Evolutionary conservation across 306 rosid species (phyloP).

Genomic region (Fragaria nilgerrensis): DNA sequence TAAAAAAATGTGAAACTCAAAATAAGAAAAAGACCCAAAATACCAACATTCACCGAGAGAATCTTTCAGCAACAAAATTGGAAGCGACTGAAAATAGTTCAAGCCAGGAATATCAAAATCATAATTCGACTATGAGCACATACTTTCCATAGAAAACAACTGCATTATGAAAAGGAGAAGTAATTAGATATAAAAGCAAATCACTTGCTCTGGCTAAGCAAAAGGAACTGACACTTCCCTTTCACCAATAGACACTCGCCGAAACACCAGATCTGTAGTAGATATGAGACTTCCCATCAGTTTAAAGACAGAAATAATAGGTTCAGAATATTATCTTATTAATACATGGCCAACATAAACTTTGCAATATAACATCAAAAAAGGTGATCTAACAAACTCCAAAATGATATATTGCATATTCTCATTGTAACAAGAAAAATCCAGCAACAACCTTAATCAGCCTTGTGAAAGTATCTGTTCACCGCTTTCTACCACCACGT

Average conservation of each 20-base stretch:
- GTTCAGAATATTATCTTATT: slow-evolving; percentile 23
- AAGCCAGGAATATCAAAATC: slow-evolving; percentile 25
- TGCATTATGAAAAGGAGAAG: slow-evolving; percentile 18
- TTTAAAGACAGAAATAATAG: slow-evolving; percentile 23
- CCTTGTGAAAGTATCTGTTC: slow-evolving; percentile 29
- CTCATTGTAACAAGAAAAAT: slow-evolving; percentile 36
- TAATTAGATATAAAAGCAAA: slow-evolving; percentile 25
- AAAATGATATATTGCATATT: slow-evolving; percentile 30
- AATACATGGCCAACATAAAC: slow-evolving; percentile 22
- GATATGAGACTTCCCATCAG: slow-evolving; percentile 46
- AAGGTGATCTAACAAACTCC: slow-evolving; percentile 27
- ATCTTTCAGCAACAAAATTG: slow-evolving; percentile 18
- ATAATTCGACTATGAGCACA: slow-evolving; percentile 17
- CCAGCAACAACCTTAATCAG: slow-evolving; percentile 50
- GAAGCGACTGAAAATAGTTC: neutral
- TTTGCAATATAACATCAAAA: slow-evolving; percentile 20
- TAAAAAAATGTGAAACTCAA: slow-evolving; percentile 22
- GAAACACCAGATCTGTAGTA: slow-evolving; percentile 53
- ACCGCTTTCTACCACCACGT: slow-evolving; percentile 98
- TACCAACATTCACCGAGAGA: slow-evolving; percentile 16
- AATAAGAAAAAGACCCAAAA: slow-evolving; percentile 16
- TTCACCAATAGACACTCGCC: slow-evolving; percentile 46
- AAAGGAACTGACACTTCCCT: slow-evolving; percentile 50
- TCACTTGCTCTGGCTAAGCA: slow-evolving; percentile 31
- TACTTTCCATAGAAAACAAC: slow-evolving; percentile 24